Percentiles rank a stretch among this genome's conserved stretches.
These are phyloP conservation scores for Salvia hispanica DNA, from an alignment of 257 asterid genomes.

Conservation along the genomic window DNA sequence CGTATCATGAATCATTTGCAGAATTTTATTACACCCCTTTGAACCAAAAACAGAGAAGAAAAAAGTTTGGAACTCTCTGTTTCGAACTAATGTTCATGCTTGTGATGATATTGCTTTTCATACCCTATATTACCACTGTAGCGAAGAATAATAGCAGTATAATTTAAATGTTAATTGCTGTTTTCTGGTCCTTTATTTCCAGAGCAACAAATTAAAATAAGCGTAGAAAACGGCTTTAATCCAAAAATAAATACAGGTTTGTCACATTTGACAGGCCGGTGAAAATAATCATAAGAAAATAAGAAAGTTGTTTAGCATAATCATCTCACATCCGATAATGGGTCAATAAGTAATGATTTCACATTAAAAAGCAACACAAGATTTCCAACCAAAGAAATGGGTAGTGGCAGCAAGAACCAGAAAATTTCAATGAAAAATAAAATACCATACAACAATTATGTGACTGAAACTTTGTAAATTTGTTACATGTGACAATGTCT, in stretches of 20 bases:
- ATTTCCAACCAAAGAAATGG: neutral
- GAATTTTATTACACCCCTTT: neutral
- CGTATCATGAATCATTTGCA: conserved; percentile 13
- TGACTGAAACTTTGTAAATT: neutral
- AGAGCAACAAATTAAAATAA: neutral
- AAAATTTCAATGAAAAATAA: neutral
- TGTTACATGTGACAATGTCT: neutral
- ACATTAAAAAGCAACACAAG: neutral
- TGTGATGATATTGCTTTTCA: neutral
- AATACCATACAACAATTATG: neutral
- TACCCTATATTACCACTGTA: neutral
- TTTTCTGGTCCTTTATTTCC: conserved; percentile 3
- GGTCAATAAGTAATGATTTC: neutral
- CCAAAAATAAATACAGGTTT: neutral
- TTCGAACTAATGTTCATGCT: neutral
- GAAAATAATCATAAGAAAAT: too few relatives aligned
- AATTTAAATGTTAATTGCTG: neutral
- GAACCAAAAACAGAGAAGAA: neutral
- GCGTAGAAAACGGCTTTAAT: neutral
- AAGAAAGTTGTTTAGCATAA: too few relatives aligned
- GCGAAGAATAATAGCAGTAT: neutral
- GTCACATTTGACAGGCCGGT: too few relatives aligned
- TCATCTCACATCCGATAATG: neutral
- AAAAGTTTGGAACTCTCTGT: neutral
- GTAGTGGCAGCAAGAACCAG: neutral